Base-by-base conservation (phyloP, 345 rosid species). In the Kandelia obovata region DNA sequence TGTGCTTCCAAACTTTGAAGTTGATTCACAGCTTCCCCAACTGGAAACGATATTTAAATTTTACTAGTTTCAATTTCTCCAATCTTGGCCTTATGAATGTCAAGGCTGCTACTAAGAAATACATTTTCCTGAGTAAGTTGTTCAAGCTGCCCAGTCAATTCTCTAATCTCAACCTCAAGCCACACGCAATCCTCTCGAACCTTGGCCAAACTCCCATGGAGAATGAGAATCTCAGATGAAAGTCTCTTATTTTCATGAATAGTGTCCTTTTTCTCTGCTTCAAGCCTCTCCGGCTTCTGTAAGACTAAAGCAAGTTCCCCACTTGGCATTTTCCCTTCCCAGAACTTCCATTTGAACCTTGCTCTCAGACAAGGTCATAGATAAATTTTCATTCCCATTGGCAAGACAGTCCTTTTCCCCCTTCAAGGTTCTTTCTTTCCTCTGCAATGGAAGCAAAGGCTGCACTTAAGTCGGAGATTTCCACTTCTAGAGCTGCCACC, bases 161-260 rank as follows among this genome's bases (percentile, higher is more conserved):
- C 87, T 68, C 76, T 81, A 62, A 84, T 70, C 32, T 84, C 86
- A 72, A 35, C 75, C 78, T 75, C 83, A 73, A 82, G 75, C 75
- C 17, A 82, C 71, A 65, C 35, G 57, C 53, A 66, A 51, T 83
- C 83, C 59, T 35, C 78, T 46, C 71, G 82, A 78, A 81, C 82
- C 23, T 72, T 60, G 65, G 92, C 71, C 53, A 87, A 71, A 49
- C 77, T 79, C 85, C 83, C 85, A 61, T 74, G 82, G 68, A 86
- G 81, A 69, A 70, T 71, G 81, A 79, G 78, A 60, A 87, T 72
- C 74, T 89, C 91, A 35, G 82, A 76, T 19, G 78, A 76, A 74
- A 89, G 86, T 71, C 75, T 85, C 76, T 88, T 78, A 59, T 79
- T 84, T 74, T 91, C 91, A 70, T 58, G 58, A 31, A 75, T 62